phyloP scores from a whole-genome alignment of 441 rosid species.

The Erysimum cheiri region DNA sequence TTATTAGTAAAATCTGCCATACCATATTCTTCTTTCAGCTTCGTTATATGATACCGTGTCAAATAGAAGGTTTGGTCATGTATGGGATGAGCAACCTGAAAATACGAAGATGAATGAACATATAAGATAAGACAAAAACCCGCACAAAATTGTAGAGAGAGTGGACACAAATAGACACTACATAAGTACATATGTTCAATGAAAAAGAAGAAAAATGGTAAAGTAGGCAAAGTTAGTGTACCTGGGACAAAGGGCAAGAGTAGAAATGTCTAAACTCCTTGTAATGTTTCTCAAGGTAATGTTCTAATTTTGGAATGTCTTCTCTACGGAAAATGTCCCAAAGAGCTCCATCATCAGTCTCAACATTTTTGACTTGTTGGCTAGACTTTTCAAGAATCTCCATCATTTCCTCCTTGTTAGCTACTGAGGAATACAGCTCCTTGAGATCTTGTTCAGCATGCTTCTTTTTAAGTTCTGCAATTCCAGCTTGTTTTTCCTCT shows the following conservation, averaged over 20 bases:
- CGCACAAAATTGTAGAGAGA: not conserved
- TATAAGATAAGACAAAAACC: not conserved
- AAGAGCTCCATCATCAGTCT: not conserved
- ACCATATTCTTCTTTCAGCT: conserved; percentile 91
- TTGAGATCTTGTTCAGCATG: not conserved
- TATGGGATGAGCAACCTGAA: conserved; percentile 77
- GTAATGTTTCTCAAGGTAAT: not conserved
- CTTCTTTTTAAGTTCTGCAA: not conserved
- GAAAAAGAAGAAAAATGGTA: conserved; percentile 1
- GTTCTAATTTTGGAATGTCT: not conserved
- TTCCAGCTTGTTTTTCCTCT: not conserved
- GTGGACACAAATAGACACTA: not conserved
- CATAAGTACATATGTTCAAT: not conserved
- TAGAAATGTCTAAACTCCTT: conserved; percentile 2
- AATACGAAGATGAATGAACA: conserved; percentile 18
- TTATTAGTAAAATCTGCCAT: conserved; percentile 4
- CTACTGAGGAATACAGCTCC: not conserved
- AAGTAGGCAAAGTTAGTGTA: not conserved
- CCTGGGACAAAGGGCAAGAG: not conserved
- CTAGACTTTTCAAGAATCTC: not conserved
- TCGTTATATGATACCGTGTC: conserved; percentile 64
- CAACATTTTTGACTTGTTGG: not conserved
- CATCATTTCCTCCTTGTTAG: not conserved
- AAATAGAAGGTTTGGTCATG: conserved; percentile 79
- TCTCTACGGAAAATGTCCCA: conserved; percentile 7